Conservation (phyloP, 2,329 filamentous ascomycete species). For the Sporothrix dimorphospora region DNA sequence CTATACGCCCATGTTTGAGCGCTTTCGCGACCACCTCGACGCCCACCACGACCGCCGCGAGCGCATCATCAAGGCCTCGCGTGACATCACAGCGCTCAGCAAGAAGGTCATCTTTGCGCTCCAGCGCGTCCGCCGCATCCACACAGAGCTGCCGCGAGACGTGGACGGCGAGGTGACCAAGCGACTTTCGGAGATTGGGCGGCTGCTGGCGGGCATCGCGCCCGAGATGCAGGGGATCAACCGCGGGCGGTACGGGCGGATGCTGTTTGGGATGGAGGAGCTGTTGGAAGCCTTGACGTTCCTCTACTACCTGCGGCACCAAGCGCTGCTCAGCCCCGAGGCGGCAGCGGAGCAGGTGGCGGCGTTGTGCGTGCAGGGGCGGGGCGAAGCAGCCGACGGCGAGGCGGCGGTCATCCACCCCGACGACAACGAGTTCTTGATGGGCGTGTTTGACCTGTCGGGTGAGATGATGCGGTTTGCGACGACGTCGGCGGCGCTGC, state of each 20-base stretch:
- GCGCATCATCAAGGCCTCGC: constrained; percentile 83
- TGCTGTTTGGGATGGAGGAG: constrained; percentile 88
- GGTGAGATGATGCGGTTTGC: constrained; percentile 98
- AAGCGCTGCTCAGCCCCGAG: constrained; percentile 70
- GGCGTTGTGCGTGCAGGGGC: constrained; percentile 37
- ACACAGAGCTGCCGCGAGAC: constrained; percentile 65
- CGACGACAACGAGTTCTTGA: constrained; percentile 82
- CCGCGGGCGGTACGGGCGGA: constrained; percentile 76
- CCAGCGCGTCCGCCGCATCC: constrained; percentile 71
- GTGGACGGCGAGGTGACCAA: constrained; percentile 71
- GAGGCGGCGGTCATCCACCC: no score
- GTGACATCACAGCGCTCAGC: constrained; percentile 90
- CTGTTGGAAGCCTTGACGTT: constrained; percentile 92
- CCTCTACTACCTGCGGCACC: constrained; percentile 79
- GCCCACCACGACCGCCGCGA: constrained; percentile 93
- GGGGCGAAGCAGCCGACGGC: constrained; percentile 12
- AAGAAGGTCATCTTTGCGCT: constrained; percentile 95
- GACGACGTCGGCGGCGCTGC: constrained; percentile 82
- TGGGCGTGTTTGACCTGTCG: constrained; percentile 90
- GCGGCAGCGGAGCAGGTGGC: constrained; percentile 58
- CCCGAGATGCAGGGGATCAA: constrained; percentile 79
- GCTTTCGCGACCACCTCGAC: constrained; percentile 85
- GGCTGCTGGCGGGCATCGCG: constrained; percentile 68
- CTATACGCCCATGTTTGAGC: constrained; percentile 78
- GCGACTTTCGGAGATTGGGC: constrained; percentile 71